These are phyloP conservation scores for Penicillium sp. DNA, from an alignment of 2,329 filamentous ascomycete genomes.

Conservation along the genomic window DNA sequence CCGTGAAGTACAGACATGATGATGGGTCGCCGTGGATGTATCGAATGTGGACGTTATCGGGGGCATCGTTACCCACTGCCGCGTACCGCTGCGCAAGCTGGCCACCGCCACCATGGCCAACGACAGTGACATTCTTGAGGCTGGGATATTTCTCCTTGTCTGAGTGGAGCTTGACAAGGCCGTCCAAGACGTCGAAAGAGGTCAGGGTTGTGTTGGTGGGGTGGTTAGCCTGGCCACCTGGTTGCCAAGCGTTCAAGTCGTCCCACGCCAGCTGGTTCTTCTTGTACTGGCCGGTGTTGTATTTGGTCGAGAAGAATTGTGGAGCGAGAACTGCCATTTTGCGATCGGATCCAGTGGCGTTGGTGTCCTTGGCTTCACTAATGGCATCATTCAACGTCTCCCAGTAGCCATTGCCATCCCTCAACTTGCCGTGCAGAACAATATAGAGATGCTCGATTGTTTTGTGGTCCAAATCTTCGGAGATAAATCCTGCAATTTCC, in stretches of 20 bases:
- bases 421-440: constrained; percentile 14
- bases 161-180: constrained; percentile 16
- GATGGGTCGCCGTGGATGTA: constrained; percentile 21
- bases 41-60: constrained; percentile 15
- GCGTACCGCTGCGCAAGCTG: constrained; percentile 19
- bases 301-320: constrained; percentile 17
- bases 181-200: constrained; percentile 15
- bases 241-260: constrained; percentile 17
- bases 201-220: constrained; percentile 12
- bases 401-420: constrained; percentile 19
- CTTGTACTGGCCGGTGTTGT: constrained; percentile 14
- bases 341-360: constrained; percentile 11
- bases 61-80: constrained; percentile 10
- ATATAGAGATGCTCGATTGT: constrained; percentile 15
- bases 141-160: constrained; percentile 15
- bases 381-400: constrained; percentile 12
- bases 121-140: constrained; percentile 14
- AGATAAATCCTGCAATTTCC: constrained; percentile 15
- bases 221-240: constrained; percentile 14
- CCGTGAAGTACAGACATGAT: constrained; percentile 19
- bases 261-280: constrained; percentile 17
- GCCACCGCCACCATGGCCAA: constrained; percentile 19
- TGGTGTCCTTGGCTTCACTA: constrained; percentile 11
- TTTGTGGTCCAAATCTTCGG: constrained; percentile 7
- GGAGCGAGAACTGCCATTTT: constrained; percentile 17